A percentile compares a stretch with the other conserved stretches of the same genome.
Conservation (phyloP, 179 eudicot species). For the Spinacia oleracea region DNA sequence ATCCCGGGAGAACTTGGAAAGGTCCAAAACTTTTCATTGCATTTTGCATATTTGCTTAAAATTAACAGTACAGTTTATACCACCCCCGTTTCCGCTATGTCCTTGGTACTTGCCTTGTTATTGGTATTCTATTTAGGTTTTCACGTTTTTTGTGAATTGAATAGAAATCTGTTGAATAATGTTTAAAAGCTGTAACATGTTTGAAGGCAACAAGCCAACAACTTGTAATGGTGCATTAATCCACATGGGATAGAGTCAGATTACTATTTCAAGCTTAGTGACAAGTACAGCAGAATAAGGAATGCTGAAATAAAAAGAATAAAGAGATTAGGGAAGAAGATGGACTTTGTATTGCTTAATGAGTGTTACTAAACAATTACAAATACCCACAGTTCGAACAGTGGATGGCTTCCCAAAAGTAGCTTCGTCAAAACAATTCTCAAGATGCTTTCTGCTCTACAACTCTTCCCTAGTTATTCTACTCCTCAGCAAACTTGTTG, state of each 20-base stretch:
- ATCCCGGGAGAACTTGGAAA: conserved; percentile 97
- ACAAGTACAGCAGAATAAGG: no score
- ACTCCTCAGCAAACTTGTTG: no score
- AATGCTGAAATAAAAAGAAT: no score
- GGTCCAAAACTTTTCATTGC: conserved; percentile 36
- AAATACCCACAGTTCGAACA: no score
- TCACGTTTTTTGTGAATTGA: not conserved
- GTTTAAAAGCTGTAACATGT: not conserved
- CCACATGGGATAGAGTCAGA: not conserved
- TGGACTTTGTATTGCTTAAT: no score
- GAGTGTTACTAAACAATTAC: no score
- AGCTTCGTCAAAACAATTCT: no score
- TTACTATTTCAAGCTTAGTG: no score
- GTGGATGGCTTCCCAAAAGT: no score
- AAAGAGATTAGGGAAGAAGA: no score
- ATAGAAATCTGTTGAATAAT: not conserved
- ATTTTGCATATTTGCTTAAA: conserved; percentile 11
- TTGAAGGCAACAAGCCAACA: not conserved
- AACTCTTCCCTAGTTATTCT: no score
- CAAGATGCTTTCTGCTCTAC: no score
- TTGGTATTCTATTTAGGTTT: not conserved
- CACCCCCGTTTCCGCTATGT: not conserved
- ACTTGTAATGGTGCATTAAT: not conserved
- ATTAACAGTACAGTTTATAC: not conserved
- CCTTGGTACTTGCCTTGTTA: not conserved